These are phyloP conservation scores for Pulveroboletus sp. DNA, from an alignment of 768 basidiomycete species.

Conservation along the genomic window DNA sequence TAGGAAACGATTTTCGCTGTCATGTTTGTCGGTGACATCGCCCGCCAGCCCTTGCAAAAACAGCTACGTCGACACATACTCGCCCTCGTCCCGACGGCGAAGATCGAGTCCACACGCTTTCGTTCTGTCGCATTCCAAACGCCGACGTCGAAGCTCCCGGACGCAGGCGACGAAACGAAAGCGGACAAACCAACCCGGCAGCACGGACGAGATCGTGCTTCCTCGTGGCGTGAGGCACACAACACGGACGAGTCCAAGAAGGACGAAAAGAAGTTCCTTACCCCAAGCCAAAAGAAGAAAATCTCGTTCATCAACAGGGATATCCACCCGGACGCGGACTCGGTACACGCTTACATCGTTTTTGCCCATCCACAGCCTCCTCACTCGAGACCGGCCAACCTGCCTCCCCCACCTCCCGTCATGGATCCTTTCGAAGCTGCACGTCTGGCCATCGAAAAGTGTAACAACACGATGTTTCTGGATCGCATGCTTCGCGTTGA, in stretches of 20 bases:
- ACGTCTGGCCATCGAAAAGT: conserved; percentile 47
- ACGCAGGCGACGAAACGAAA: conserved; percentile 31
- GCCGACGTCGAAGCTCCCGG: conserved; percentile 64
- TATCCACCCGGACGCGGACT: conserved; percentile 72
- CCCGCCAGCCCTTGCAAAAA: conserved; percentile 63
- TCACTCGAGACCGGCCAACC: conserved; percentile 40
- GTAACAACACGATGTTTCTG: conserved; percentile 71
- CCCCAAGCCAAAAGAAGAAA: conserved; percentile 83
- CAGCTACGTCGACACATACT: conserved; percentile 75
- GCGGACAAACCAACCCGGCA: conserved; percentile 33
- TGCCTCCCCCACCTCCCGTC: conserved; percentile 46
- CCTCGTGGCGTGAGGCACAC: conserved; percentile 51
- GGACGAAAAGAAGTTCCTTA: conserved; percentile 66
- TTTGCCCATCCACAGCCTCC: conserved; percentile 67
- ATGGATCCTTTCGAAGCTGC: conserved; percentile 76
- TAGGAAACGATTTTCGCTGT: conserved; percentile 4
- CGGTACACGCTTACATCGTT: conserved; percentile 86
- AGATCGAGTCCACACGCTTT: conserved; percentile 90
- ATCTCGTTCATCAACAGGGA: conserved; percentile 93
- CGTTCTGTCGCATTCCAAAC: conserved; percentile 88
- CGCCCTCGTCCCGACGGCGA: conserved; percentile 63
- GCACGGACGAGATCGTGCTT: conserved; percentile 57
- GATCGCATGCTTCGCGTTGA: conserved; percentile 81
- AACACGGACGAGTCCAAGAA: conserved; percentile 41
- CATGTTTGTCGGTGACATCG: neutral